Base-by-base conservation (phyloP, 2,329 filamentous ascomycete species). In the Xylaria sp. region DNA sequence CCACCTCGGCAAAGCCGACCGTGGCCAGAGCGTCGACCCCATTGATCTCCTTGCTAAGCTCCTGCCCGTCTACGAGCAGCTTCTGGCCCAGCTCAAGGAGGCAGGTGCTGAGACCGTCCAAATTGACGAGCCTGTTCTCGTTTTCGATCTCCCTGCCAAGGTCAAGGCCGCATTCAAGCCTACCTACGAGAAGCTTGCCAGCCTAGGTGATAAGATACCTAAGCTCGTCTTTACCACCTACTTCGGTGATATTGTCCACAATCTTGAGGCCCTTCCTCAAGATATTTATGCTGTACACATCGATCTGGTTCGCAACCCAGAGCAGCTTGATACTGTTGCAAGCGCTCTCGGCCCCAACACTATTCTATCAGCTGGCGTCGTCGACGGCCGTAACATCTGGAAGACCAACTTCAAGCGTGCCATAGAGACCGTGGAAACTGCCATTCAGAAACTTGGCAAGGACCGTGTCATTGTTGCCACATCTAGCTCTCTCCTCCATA, bases 381-480 rank as follows among this genome's bases (percentile, higher is more conserved):
- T 99, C 70, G 93, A 99, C 74, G 95, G 95, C 74, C 93, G 95
- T 75, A 99, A 99, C 87, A 98, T 99, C 86, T 99, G 95, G 95
- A 99, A 99, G 91, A 97, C 93, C 82, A 96, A 98, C 89, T 90
- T 97, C 84, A 91, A 96, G 87, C 88, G 87, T 74, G 93, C 95
- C 75, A 96, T 99, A 69, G 93, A 95, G 85, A 87, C 83, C 68
- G 90, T 95, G 65, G 92, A 98, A 87, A 84, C 87, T 63, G 95
- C 94, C 68, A 84, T 98, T 74, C 92, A 97, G 85, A 87, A 96
- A 85, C 88, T 99, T 67, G 94, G 95, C 83, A 94, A 97, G 86
- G 93, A 98, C 71, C 92, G 95, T 76, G 94, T 99, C 79, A 91
- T 99, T 71, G 92, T 97, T 71, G 91, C 95, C 76, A 97, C 93